Base-by-base conservation (phyloP, 2,329 filamentous ascomycete species). In the Thelonectria rubi region DNA sequence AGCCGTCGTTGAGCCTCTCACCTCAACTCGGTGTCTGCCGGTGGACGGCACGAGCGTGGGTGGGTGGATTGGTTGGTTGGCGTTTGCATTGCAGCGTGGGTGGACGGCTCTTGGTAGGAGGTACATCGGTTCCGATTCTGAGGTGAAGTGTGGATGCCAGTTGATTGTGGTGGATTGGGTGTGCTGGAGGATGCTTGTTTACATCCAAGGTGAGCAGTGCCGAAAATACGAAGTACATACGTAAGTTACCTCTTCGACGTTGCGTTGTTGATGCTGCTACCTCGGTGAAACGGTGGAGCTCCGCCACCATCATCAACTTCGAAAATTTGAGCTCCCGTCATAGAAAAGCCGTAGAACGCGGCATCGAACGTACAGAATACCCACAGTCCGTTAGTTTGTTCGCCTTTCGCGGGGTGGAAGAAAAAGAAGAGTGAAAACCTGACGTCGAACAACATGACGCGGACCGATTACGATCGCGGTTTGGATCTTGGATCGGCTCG, bases 21-120 rank as follows among this genome's bases (percentile, higher is more conserved):
- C 58, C 56, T 54, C 58, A 37, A 42, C 57, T 70, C 60, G 62
- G 66, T 48, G 24, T 64, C 32, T 63, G 39, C 60, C 68, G 58
- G 46, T 26, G 48, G 48, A 47, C 17, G 45, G 63, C 48, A 60
- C 51, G 43, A 57, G 58, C 46, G 53, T 65, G 40, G 52, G 24
- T 45, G 59, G 26, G 26, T 46, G 51, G 39, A 47, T 45, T 39
- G 32, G 53, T 21, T 40, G 32, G 50, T 24, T 40, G 40, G 40
- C 56, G 14, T 30, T 24, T 37, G 3, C 15, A 14, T 14, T 14
- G 6, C 34, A 14, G 34, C 34, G 34, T 55, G 18, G 61, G 34
- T 54, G 4, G 34, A 37, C 34, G 56, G 26, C 46, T 61, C 34
- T 64, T 45, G 46, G 56, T 64, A 61, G 54, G 46, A 49, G n/a